A percentile compares a stretch with the other conserved stretches of the same genome.
Conservation (phyloP, 768 basidiomycete species). For the Tulasnella sp. region DNA sequence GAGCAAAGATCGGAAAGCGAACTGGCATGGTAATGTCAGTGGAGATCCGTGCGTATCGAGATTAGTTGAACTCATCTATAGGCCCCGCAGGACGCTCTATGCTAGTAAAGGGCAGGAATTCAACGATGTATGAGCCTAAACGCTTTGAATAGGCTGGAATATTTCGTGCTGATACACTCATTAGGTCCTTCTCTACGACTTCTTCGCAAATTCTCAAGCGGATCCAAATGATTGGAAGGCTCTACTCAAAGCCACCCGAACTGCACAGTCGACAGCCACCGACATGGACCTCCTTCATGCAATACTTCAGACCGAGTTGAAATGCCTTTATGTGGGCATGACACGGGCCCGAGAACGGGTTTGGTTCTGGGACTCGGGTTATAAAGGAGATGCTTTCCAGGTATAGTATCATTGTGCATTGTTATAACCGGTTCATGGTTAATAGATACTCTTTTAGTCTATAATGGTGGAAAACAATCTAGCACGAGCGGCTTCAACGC, state of each 20-base stretch:
- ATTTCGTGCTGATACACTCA: neutral
- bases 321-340: constrained; percentile 29
- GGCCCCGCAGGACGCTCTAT: constrained; percentile 45
- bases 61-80: neutral
- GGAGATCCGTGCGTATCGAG: neutral
- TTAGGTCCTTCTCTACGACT: constrained; percentile 56
- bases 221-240: constrained; percentile 57
- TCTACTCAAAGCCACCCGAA: constrained; percentile 39
- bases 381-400: constrained; percentile 15
- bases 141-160: neutral
- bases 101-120: constrained; percentile 68
- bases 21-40: constrained; percentile 45
- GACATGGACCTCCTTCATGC: constrained; percentile 11
- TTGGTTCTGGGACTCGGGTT: constrained; percentile 29
- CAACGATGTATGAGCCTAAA: constrained; percentile 48
- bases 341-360: constrained; percentile 28
- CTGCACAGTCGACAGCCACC: neutral
- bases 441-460: neutral
- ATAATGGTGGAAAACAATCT: neutral
- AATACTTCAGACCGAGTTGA: constrained; percentile 29
- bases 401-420: neutral
- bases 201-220: constrained; percentile 61
- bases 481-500: neutral
- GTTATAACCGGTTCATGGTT: neutral
- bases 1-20: constrained; percentile 50